Evolutionary conservation across 768 basidiomycete genomes (phyloP).

Genomic region (Suillus weaverae): DNA sequence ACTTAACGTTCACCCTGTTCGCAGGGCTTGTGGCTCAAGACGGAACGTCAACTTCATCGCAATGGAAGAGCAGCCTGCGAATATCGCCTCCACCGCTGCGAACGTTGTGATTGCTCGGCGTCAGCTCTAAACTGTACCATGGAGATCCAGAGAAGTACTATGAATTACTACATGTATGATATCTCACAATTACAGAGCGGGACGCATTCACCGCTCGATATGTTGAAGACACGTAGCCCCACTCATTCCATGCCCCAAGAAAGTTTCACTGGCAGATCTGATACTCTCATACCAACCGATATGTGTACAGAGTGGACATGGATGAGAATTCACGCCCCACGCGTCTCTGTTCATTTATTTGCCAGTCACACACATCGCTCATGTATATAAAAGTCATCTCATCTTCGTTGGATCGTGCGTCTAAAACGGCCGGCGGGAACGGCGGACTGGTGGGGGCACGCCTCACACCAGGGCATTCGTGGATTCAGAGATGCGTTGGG

Average conservation of each 20-base stretch:
- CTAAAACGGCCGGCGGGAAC: no score
- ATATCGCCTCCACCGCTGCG: slow-evolving; percentile 55
- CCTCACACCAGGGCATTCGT: no score
- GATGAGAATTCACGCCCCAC: not conserved
- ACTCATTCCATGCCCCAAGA: not conserved
- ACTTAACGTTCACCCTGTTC: slow-evolving; percentile 9
- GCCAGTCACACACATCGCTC: no score
- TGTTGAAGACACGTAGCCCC: not conserved
- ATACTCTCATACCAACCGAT: not conserved
- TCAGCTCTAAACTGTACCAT: slow-evolving; percentile 21
- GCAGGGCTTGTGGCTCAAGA: slow-evolving; percentile 64
- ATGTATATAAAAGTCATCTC: no score
- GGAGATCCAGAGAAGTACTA: not conserved
- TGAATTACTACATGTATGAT: not conserved
- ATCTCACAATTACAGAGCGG: not conserved
- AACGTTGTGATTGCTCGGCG: slow-evolving; percentile 42
- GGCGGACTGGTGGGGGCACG: no score
- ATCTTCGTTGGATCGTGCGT: no score
- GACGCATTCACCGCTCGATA: not conserved
- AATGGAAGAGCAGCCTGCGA: slow-evolving; percentile 48
- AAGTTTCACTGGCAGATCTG: not conserved
- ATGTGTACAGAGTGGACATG: not conserved
- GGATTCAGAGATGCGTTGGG: no score
- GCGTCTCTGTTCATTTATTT: no score
- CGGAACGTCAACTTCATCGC: slow-evolving; percentile 52